These are phyloP conservation scores for Cadophora luteo-olivacea DNA, from an alignment of 2,329 filamentous ascomycete species.

Conservation along the genomic window DNA sequence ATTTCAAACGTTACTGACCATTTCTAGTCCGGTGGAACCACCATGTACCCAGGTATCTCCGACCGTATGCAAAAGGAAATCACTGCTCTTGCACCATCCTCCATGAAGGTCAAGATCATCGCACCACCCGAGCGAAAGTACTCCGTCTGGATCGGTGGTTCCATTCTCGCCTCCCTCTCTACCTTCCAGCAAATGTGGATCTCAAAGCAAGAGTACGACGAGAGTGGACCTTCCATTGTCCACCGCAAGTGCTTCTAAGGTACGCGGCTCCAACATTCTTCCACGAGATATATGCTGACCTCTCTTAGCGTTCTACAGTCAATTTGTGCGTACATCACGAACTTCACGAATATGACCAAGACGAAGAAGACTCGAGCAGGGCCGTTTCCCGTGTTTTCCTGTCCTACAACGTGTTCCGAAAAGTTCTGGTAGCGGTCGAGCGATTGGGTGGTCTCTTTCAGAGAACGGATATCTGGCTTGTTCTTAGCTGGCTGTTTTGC, in stretches of 20 bases:
- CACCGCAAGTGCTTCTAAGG: slow-evolving; percentile 99
- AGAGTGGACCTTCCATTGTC: slow-evolving; percentile 98
- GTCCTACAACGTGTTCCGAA: slow-evolving; percentile 42
- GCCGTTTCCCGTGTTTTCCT: slow-evolving; percentile 41
- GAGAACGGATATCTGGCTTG: slow-evolving; percentile 39
- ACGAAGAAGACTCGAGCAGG: slow-evolving; percentile 42
- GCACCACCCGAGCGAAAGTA: slow-evolving; percentile 99
- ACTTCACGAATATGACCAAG: slow-evolving; percentile 45
- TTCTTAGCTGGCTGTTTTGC: slow-evolving; percentile 42
- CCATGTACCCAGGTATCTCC: slow-evolving; percentile 99
- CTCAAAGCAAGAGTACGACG: slow-evolving; percentile 99
- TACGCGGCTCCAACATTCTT: slow-evolving; percentile 46
- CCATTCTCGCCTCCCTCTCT: slow-evolving; percentile 97
- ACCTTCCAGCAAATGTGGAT: slow-evolving; percentile 99
- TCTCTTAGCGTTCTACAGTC: slow-evolving; percentile 30
- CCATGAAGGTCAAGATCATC: slow-evolving; percentile 99
- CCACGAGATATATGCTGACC: slow-evolving; percentile 12
- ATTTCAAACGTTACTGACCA: slow-evolving; percentile 29
- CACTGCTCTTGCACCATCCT: slow-evolving; percentile 97
- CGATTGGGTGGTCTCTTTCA: slow-evolving; percentile 42
- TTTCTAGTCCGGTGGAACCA: slow-evolving; percentile 95
- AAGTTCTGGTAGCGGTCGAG: slow-evolving; percentile 46
- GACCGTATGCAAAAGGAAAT: slow-evolving; percentile 99
- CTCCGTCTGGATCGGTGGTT: slow-evolving; percentile 99
- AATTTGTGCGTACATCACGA: slow-evolving; percentile 43